phyloP scores from a whole-genome alignment of 495 filamentous ascomycete species.

The Penicillium canescens region DNA sequence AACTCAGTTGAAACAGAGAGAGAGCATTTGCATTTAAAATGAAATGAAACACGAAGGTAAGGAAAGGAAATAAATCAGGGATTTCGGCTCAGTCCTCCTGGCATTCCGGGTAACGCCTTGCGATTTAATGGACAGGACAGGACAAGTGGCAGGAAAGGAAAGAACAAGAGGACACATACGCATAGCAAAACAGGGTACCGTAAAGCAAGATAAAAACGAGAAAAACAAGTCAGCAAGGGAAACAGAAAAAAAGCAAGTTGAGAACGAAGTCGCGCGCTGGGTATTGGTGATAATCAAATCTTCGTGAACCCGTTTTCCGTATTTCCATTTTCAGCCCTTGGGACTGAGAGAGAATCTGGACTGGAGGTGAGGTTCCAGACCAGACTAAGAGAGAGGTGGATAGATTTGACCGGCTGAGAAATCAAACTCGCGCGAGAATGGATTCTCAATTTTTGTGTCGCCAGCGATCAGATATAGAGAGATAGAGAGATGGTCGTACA shows the following conservation, averaged over 20 bases:
- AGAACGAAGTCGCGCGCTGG: slow-evolving; percentile 7
- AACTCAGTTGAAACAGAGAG: slow-evolving; percentile 6
- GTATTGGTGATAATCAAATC: slow-evolving; percentile 14
- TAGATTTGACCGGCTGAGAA: slow-evolving; percentile 2
- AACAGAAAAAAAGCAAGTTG: background rate
- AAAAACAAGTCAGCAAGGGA: background rate
- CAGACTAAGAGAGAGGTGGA: slow-evolving; percentile 1
- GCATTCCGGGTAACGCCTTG: slow-evolving; percentile 1
- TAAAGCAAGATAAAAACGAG: background rate
- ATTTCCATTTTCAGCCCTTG: background rate
- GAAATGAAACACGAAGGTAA: background rate
- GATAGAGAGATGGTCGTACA: slow-evolving; percentile 12
- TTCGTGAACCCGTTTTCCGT: slow-evolving; percentile 9
- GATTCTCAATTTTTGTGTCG: slow-evolving; percentile 2
- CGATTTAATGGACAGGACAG: background rate
- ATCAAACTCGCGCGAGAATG: background rate
- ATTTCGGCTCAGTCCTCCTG: background rate
- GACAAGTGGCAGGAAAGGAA: background rate
- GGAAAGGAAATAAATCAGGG: background rate
- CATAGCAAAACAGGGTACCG: too few species aligned
- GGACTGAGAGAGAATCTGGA: background rate
- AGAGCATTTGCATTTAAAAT: background rate
- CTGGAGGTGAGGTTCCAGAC: background rate
- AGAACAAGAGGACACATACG: background rate
- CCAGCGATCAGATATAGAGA: slow-evolving; percentile 8